Evolutionary conservation across 2,329 filamentous ascomycete species (phyloP), one percentile per base, ranked within the genome.

Genomic region (Rhynchosporium secalis): DNA sequence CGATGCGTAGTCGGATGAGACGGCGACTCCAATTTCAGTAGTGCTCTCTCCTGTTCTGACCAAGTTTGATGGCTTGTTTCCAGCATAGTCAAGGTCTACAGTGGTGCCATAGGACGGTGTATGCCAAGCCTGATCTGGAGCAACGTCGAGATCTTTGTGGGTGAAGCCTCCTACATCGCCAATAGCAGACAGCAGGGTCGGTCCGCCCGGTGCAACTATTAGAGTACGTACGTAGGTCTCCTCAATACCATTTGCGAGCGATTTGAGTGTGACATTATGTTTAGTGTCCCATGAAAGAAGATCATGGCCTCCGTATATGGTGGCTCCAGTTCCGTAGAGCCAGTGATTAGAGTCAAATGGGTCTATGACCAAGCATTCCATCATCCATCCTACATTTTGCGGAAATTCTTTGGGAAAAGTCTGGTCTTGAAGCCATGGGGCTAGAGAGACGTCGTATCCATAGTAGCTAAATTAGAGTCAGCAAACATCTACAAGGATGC

Each of bases 281-380:
- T 45, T 28, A 8, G 55, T 61, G 33, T 66, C 65, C 66, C 66
- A 68, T 10, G 48, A 61, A 3, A 56, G 48, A 29, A 70, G 62
- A 62, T 71, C 65, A 41, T 63, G 64, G 9, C 83, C 80, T 9
- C 81, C 81, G 43, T 79, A 83, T 49, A 84, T 73, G 0, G 81
- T 83, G n/a, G 79, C 72, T 2, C 84, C 83, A 0, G 84, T 86
- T n/a, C 81, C 82, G 62, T 86, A 86, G 0, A 86, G 73, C 81
- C 82, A 86, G 70, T 85, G 83, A 68, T 85, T 78, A 61, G 81
- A 84, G 67, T 86, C 82, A 31, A 79, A 77, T 0, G 84, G 84
- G 68, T 86, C 77, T 56, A 86, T 86, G 20, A 81, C 81, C 7
- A 86, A 72, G 0, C 79, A 75, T 68, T 86, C 84, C 8, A 86